Conservation (phyloP, 1,284 basidiomycete genomes). For the Sparassis latifolia region DNA sequence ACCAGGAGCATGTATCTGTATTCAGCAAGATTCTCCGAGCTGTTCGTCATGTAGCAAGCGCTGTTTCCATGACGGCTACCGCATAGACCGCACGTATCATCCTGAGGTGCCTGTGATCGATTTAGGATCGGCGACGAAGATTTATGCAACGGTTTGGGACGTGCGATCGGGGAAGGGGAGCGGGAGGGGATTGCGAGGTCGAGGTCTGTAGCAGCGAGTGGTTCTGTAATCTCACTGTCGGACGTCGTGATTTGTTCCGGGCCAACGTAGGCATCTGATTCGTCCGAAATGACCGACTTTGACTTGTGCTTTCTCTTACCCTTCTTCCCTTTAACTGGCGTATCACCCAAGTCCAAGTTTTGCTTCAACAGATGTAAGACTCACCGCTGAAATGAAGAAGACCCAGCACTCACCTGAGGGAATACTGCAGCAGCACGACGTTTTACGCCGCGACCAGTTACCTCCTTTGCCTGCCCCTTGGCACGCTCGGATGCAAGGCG, state of each 20-base stretch:
- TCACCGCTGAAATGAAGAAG: background rate
- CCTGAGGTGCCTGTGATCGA: constrained; percentile 11
- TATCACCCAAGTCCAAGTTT: constrained; percentile 4
- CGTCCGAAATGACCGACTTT: constrained; percentile 24
- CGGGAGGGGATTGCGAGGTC: background rate
- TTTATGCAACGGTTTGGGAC: background rate
- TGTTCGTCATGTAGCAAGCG: constrained; percentile 57
- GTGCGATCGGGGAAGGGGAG: background rate
- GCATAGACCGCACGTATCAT: constrained; percentile 54
- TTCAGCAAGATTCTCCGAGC: constrained; percentile 57
- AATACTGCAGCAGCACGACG: constrained; percentile 57
- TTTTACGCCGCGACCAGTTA: constrained; percentile 64
- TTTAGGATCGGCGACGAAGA: constrained; percentile 16
- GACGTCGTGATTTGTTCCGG: constrained; percentile 27
- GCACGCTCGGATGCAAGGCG: constrained; percentile 52
- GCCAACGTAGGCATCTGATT: constrained; percentile 29
- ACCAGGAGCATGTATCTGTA: constrained; percentile 60
- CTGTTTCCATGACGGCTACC: constrained; percentile 40
- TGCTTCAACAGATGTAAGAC: background rate
- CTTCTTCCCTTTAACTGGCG: constrained; percentile 12
- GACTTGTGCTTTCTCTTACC: constrained; percentile 22
- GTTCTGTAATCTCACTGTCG: constrained; percentile 22
- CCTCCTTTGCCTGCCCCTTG: constrained; percentile 41
- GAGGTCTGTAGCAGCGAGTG: too few relatives aligned
- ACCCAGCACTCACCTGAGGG: constrained; percentile 37